Base-by-base conservation (phyloP, 805 yeast genomes). In the Metschnikowia arizonensis region DNA sequence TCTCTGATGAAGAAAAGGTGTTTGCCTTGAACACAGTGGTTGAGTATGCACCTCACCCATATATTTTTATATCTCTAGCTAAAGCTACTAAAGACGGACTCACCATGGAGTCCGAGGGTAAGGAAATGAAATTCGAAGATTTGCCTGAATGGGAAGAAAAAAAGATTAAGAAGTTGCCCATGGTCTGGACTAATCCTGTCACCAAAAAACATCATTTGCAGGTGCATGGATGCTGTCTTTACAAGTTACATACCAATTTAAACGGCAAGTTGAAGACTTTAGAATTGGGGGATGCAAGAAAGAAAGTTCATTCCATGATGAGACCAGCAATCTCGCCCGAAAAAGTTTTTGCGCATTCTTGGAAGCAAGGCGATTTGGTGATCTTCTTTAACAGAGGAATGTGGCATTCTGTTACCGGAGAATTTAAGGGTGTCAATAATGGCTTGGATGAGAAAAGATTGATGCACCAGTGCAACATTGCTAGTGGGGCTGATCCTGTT, bases 381-480 rank as follows among this genome's bases (percentile, higher is more conserved):
- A 82, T 88, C 45, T 88, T 88, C 73, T 88, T 74, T 67, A 88
- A 88, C 73, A 76, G 91, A 62, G 96, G 96, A 35, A 90, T 88
- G 9, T 85, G 91, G 85, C 96, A 88, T 62, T 81, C 91, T 1
- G 96, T 88, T 26, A 88, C 96, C 12, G 95, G 96, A 42, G 95
- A 88, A 65, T 83, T 88, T 66, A 69, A 70, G 55, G 75, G 73
- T 4, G 63, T 65, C 36, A 45, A 50, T 17, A 57, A 60, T 35
- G 82, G 78, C 15, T 76, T 76, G 15, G 87, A 84, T 39, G 93
- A 88, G 60, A 80, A 78, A 57, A 78, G 96, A 64, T 72, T 88
- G 60, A 88, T 88, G 95, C 96, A 88, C 61, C 96, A 88, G 69
- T 88, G 96, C 68, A 88, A 88, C 68, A 85, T 88, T 62, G 95